Evolutionary conservation across 23 red algal species (phyloP).

Genomic region (Gracilaria domingensis): DNA sequence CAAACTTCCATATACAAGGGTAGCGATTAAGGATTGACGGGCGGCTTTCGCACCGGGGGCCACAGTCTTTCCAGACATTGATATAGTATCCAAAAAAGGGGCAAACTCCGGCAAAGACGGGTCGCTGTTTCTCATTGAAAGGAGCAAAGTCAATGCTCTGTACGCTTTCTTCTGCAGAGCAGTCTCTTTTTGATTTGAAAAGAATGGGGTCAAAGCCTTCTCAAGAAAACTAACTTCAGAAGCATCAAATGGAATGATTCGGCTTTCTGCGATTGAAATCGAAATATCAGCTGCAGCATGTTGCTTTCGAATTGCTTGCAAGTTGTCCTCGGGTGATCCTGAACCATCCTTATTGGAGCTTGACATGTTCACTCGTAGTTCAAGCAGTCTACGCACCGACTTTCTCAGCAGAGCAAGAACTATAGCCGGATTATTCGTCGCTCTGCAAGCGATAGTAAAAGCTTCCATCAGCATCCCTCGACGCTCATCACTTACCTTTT

Average conservation of each 20-base stretch:
- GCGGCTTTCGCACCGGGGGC: constrained; percentile 74
- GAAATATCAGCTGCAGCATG: constrained; percentile 67
- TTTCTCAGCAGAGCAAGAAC: constrained; percentile 58
- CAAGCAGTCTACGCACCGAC: constrained; percentile 57
- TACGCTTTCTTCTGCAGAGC: constrained; percentile 90
- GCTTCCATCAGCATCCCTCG: constrained; percentile 58
- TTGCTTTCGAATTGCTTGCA: constrained; percentile 9
- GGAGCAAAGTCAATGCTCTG: constrained; percentile 61
- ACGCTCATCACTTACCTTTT: constrained; percentile 39
- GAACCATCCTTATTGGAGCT: not conserved
- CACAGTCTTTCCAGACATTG: constrained; percentile 40
- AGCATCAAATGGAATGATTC: constrained; percentile 57
- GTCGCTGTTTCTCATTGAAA: constrained; percentile 7
- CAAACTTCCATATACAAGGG: constrained; percentile 38
- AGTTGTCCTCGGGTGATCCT: not conserved
- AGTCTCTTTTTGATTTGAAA: constrained; percentile 69
- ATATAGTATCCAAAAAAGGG: constrained; percentile 30
- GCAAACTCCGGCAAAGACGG: not conserved
- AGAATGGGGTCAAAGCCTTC: constrained; percentile 74
- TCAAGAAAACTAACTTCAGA: constrained; percentile 71
- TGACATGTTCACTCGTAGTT: constrained; percentile 38
- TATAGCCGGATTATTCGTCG: constrained; percentile 30
- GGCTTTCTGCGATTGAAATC: constrained; percentile 71
- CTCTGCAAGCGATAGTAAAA: constrained; percentile 51
- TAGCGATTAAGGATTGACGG: constrained; percentile 25